A percentile compares a stretch with the other conserved stretches of the same genome.
Evolutionary conservation across 805 yeast genomes (phyloP).

Genomic region (Starmerella roubikii): DNA sequence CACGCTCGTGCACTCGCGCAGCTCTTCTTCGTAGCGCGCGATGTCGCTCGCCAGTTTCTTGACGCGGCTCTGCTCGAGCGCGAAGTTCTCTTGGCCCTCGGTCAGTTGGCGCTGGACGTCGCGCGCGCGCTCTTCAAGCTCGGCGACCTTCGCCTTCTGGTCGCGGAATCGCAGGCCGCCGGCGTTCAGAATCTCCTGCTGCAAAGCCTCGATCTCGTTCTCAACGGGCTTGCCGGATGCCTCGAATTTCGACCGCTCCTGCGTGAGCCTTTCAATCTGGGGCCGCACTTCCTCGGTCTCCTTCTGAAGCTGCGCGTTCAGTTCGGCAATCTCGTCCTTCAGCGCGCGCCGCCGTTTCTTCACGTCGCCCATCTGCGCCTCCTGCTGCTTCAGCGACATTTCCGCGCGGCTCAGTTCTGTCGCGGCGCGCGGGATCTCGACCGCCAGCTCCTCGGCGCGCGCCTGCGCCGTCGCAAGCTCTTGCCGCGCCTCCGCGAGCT

Average conservation of each 20-base stretch:
- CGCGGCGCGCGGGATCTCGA: constrained; percentile 46
- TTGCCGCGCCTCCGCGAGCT: constrained; percentile 7
- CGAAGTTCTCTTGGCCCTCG: constrained; percentile 36
- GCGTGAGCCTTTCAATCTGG: constrained; percentile 24
- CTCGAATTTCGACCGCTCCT: constrained; percentile 32
- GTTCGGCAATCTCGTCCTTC: constrained; percentile 54
- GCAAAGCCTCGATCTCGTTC: constrained; percentile 43
- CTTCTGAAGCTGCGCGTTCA: constrained; percentile 30
- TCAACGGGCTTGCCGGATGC: constrained; percentile 44
- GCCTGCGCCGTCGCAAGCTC: constrained; percentile 36
- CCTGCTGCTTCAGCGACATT: constrained; percentile 46
- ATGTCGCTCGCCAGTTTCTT: constrained; percentile 24
- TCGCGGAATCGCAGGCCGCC: constrained; percentile 72
- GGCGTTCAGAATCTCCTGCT: constrained; percentile 69
- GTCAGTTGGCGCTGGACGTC: constrained; percentile 29
- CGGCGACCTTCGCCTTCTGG: constrained; percentile 72
- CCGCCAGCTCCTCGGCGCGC: constrained; percentile 38
- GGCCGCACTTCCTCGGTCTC: background rate
- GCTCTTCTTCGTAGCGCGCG: constrained; percentile 20
- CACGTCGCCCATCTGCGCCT: constrained; percentile 4
- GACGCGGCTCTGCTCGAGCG: constrained; percentile 4
- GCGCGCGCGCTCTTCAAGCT: constrained; percentile 41
- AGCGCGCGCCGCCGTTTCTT: constrained; percentile 36
- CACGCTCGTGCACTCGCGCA: constrained; percentile 15
- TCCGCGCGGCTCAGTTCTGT: constrained; percentile 37